phyloP scores from a whole-genome alignment of 2,329 filamentous ascomycete genomes.

The Ophiosphaerella korrae region DNA sequence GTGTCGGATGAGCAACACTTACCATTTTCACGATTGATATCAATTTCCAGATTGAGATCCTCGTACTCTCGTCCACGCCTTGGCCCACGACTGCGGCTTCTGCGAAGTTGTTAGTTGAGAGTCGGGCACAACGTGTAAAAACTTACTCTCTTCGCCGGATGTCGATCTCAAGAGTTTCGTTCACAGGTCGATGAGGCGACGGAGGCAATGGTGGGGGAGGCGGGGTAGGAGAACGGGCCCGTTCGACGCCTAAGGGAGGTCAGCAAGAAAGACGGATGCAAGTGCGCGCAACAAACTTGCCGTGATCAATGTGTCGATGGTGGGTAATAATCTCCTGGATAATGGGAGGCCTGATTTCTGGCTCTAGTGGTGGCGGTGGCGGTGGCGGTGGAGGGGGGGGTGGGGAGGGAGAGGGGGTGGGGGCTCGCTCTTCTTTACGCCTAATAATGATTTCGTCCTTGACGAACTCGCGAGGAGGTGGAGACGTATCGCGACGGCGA shows the following conservation, averaged over 20 bases:
- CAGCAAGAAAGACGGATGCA: slow-evolving; percentile 3
- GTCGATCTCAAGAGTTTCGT: slow-evolving; percentile 62
- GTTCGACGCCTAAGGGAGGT: slow-evolving; percentile 49
- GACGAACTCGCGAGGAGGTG: slow-evolving; percentile 43
- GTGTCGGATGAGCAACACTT: not conserved
- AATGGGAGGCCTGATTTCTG: slow-evolving; percentile 77
- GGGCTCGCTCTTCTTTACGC: slow-evolving; percentile 52
- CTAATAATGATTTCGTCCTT: slow-evolving; percentile 52
- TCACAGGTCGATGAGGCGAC: slow-evolving; percentile 53
- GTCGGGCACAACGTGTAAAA: not conserved
- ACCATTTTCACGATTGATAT: slow-evolving; percentile 61
- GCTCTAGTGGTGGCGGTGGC: slow-evolving; percentile 61
- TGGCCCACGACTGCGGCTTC: slow-evolving; percentile 49
- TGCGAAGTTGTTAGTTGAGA: slow-evolving; percentile 16
- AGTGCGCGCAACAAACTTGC: slow-evolving; percentile 54
- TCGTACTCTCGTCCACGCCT: slow-evolving; percentile 59
- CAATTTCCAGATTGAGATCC: slow-evolving; percentile 69
- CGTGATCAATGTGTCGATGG: slow-evolving; percentile 85
- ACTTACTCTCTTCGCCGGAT: slow-evolving; percentile 58
- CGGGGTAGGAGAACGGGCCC: slow-evolving; percentile 54
- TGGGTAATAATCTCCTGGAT: slow-evolving; percentile 89
- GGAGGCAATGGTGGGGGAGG: slow-evolving; percentile 54
- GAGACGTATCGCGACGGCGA: slow-evolving; percentile 45
- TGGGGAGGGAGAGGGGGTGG: slow-evolving; percentile 57
- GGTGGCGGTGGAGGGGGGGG: slow-evolving; percentile 52